Conservation (phyloP, 202 grass and related monocot genomes). For the Musa balbisiana region DNA sequence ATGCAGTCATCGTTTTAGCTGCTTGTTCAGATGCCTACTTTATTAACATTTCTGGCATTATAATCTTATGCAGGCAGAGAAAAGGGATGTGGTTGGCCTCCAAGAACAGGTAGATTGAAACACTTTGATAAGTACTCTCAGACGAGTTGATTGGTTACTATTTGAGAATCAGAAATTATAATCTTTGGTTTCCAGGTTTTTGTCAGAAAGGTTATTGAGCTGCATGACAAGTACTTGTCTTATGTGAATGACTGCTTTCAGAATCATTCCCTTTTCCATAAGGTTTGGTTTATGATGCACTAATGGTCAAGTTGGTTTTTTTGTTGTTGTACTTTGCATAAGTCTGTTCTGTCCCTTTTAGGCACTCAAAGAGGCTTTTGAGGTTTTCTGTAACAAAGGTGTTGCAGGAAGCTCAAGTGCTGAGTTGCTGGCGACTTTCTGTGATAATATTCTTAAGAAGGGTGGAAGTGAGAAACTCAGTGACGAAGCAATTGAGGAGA, state of each 20-base stretch:
- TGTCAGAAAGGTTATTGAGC: slow-evolving; percentile 89
- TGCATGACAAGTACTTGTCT: slow-evolving; percentile 92
- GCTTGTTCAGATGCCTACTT: neutral
- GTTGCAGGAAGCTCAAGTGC: slow-evolving; percentile 92
- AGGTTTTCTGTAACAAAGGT: slow-evolving; percentile 95
- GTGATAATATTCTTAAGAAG: slow-evolving; percentile 95
- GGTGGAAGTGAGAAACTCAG: slow-evolving; percentile 93
- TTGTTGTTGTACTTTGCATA: neutral
- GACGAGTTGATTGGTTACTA: neutral
- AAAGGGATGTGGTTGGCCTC: slow-evolving; percentile 77
- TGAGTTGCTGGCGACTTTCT: slow-evolving; percentile 86
- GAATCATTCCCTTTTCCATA: slow-evolving; percentile 90
- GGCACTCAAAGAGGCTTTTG: slow-evolving; percentile 89
- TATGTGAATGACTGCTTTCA: slow-evolving; percentile 94
- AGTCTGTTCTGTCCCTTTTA: neutral
- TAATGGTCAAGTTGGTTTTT: neutral
- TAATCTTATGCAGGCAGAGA: slow-evolving; percentile 52
- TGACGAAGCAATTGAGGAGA: slow-evolving; percentile 99
- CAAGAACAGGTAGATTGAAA: slow-evolving; percentile 67
- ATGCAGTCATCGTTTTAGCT: neutral
- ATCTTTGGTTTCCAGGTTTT: slow-evolving; percentile 51
- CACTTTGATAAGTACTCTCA: neutral
- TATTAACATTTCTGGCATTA: neutral
- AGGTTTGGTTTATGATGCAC: slow-evolving; percentile 40
- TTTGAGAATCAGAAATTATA: neutral